Evolutionary conservation across 306 rosid species (phyloP).

Genomic region (Ochetophila trinervis): DNA sequence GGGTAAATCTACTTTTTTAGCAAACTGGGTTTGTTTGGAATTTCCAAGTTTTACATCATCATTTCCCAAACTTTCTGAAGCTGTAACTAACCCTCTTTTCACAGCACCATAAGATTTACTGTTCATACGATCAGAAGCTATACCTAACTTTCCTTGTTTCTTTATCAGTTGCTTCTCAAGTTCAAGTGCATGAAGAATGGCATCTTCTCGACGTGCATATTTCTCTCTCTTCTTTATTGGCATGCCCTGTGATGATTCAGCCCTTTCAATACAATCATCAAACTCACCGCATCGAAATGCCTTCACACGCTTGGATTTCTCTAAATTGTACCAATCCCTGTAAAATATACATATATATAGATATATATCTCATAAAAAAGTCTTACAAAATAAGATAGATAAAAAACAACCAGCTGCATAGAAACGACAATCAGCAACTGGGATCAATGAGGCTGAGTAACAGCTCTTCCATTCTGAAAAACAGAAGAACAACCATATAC

Average conservation of each 20-base stretch:
- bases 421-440: neutral
- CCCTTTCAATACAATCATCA: conserved; percentile 93
- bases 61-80: conserved; percentile 38
- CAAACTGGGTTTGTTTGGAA: conserved; percentile 30
- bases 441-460: neutral
- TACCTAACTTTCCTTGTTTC: conserved; percentile 57
- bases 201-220: conserved; percentile 98
- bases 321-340: conserved; percentile 98
- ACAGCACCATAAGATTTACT: conserved; percentile 37
- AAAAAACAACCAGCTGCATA: neutral
- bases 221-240: conserved; percentile 93
- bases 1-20: conserved; percentile 27
- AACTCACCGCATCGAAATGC: conserved; percentile 92
- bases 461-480: too few species aligned
- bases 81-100: conserved; percentile 34
- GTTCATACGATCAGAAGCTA: conserved; percentile 37
- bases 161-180: conserved; percentile 71
- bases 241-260: conserved; percentile 83
- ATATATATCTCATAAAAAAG: conserved; percentile 21
- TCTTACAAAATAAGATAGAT: conserved; percentile 4
- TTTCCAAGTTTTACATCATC: conserved; percentile 31
- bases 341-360: neutral
- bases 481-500: neutral
- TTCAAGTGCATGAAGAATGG: conserved; percentile 89
- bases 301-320: conserved; percentile 96